Evolutionary conservation across 2,329 filamentous ascomycete species (phyloP).

Genomic region (Bimuria novae-zelandiae): DNA sequence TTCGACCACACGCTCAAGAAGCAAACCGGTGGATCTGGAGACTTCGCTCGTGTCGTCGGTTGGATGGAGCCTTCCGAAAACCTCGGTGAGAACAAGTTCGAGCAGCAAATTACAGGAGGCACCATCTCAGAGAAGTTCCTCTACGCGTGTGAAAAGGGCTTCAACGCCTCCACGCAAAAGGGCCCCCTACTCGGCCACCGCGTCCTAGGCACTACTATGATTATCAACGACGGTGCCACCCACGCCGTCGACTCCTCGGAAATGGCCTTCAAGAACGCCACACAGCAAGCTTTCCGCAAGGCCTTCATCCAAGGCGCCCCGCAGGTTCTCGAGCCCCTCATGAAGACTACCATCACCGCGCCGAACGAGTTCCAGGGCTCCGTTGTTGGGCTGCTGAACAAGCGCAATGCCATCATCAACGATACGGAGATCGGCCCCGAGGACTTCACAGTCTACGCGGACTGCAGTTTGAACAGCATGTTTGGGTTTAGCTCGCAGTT

Average conservation of each 20-base stretch:
- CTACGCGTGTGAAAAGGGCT: constrained; percentile 93
- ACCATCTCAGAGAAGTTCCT: constrained; percentile 95
- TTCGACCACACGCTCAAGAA: constrained; percentile 96
- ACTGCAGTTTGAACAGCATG: constrained; percentile 95
- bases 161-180: constrained; percentile 78
- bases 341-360: constrained; percentile 97
- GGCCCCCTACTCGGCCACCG: constrained; percentile 91
- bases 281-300: constrained; percentile 95
- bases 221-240: constrained; percentile 93
- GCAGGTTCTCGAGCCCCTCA: constrained; percentile 88
- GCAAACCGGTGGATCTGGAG: constrained; percentile 92
- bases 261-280: constrained; percentile 92
- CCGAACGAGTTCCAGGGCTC: constrained; percentile 98
- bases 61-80: constrained; percentile 84
- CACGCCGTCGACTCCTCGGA: constrained; percentile 98
- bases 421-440: constrained; percentile 94
- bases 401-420: constrained; percentile 91
- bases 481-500: constrained; percentile 94
- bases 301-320: constrained; percentile 82
- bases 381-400: constrained; percentile 93
- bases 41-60: constrained; percentile 90
- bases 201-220: constrained; percentile 87
- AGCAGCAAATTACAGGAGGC: constrained; percentile 85
- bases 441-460: constrained; percentile 89
- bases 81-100: constrained; percentile 78